Evolutionary conservation across 495 filamentous ascomycete genomes (phyloP).

Genomic region (Delitschia confertaspora): DNA sequence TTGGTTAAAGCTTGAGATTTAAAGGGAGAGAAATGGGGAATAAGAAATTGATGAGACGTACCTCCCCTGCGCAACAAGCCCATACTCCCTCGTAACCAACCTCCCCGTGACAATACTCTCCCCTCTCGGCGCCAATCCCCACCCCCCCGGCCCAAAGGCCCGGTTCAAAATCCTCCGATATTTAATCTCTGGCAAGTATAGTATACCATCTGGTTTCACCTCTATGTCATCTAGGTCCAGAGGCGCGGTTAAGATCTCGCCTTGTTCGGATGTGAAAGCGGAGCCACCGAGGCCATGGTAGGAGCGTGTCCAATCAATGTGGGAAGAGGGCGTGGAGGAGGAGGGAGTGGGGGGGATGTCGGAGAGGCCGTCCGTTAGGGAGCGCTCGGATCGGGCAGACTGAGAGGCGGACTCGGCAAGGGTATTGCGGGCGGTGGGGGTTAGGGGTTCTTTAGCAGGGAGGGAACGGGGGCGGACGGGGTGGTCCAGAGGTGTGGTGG

Average conservation of each 20-base stretch:
- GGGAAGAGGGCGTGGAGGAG: constrained; percentile 39
- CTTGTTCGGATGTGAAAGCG: constrained; percentile 68
- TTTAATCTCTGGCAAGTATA: constrained; percentile 98
- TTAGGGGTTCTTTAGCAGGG: constrained; percentile 17
- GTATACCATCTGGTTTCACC: constrained; percentile 91
- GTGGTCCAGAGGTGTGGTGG: constrained; percentile 2
- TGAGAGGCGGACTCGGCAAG: constrained; percentile 4
- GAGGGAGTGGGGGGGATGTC: constrained; percentile 45
- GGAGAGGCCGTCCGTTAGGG: constrained; percentile 45
- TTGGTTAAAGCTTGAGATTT: constrained; percentile 27
- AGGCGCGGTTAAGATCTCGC: constrained; percentile 59
- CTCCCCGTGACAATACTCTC: constrained; percentile 85
- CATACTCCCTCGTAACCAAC: constrained; percentile 90
- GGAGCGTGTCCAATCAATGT: constrained; percentile 91
- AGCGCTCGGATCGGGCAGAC: constrained; percentile 19
- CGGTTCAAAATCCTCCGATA: constrained; percentile 84
- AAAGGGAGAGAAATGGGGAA: not conserved
- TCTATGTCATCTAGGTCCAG: constrained; percentile 72
- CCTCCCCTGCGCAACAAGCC: constrained; percentile 81
- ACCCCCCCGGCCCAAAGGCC: constrained; percentile 91
- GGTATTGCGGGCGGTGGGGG: constrained; percentile 18
- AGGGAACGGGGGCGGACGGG: constrained; percentile 5
- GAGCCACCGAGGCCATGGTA: constrained; percentile 76
- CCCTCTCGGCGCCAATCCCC: constrained; percentile 84
- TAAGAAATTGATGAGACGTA: constrained; percentile 38